A percentile compares a stretch with the other conserved stretches of the same genome.
These are phyloP conservation scores for Leccinum variicolor DNA, from an alignment of 768 basidiomycete species.

Conservation along the genomic window DNA sequence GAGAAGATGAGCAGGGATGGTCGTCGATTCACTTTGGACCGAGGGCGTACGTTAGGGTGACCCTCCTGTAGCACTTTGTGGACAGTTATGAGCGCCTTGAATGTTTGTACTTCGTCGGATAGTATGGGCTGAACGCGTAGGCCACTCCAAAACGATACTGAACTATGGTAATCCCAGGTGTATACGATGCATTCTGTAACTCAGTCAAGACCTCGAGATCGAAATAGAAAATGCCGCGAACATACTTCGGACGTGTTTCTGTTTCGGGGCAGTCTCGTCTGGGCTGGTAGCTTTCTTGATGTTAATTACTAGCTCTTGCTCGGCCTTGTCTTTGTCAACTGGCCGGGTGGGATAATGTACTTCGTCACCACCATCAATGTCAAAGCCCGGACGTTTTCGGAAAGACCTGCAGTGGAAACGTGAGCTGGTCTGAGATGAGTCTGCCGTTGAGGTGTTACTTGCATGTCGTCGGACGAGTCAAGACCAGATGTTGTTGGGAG, in stretches of 20 bases:
- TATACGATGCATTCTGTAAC: slow-evolving; percentile 91
- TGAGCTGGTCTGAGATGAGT: slow-evolving; percentile 6
- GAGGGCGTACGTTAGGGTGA: slow-evolving; percentile 72
- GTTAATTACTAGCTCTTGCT: slow-evolving; percentile 87
- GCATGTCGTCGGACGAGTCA: slow-evolving; percentile 11
- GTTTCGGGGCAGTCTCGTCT: slow-evolving; percentile 96
- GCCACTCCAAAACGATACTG: slow-evolving; percentile 97
- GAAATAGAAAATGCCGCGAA: slow-evolving; percentile 19
- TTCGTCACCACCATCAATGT: slow-evolving; percentile 68
- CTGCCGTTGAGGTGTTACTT: slow-evolving; percentile 16
- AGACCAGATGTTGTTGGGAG: no score
- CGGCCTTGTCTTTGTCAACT: slow-evolving; percentile 98
- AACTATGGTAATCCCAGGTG: slow-evolving; percentile 99
- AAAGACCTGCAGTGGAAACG: slow-evolving; percentile 26
- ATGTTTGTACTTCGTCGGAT: slow-evolving; percentile 96
- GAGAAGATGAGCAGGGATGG: slow-evolving; percentile 9
- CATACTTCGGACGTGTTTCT: slow-evolving; percentile 98
- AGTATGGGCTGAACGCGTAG: slow-evolving; percentile 95
- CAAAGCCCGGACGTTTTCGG: slow-evolving; percentile 45
- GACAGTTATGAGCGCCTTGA: slow-evolving; percentile 95
- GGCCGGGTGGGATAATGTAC: slow-evolving; percentile 95
- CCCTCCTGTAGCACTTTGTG: slow-evolving; percentile 99
- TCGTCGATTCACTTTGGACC: neutral
- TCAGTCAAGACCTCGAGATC: slow-evolving; percentile 12
- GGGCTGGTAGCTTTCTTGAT: slow-evolving; percentile 98